Evolutionary conservation across 2,329 filamentous ascomycete genomes (phyloP).

Genomic region (Monosporascus sp.): DNA sequence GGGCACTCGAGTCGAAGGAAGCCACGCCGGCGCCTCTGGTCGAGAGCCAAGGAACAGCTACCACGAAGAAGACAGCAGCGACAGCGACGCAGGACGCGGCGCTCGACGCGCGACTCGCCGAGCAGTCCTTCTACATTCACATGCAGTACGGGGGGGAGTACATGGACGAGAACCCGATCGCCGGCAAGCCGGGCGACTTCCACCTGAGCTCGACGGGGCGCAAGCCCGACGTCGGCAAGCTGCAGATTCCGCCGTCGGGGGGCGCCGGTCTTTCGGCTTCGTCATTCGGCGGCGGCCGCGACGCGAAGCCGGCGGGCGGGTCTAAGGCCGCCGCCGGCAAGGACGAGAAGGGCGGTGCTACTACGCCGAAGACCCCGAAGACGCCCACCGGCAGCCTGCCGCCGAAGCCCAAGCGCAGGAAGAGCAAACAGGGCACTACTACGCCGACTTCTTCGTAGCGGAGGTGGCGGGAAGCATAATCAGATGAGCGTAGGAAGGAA

Average conservation of each 20-base stretch:
- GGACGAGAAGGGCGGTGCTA: constrained; percentile 19
- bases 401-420: constrained; percentile 31
- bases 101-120: constrained; percentile 42
- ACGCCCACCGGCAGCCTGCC: constrained; percentile 24
- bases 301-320: constrained; percentile 15
- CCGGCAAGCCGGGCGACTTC: constrained; percentile 60
- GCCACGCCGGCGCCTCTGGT: constrained; percentile 39
- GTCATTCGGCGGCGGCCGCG: constrained; percentile 7
- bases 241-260: constrained; percentile 13
- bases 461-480: background rate
- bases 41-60: constrained; percentile 20
- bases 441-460: constrained; percentile 20
- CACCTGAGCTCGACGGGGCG: constrained; percentile 58
- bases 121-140: constrained; percentile 54
- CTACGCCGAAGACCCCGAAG: constrained; percentile 25
- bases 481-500: background rate
- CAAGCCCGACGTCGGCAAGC: constrained; percentile 31
- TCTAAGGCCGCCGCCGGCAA: constrained; percentile 19
- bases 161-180: constrained; percentile 64
- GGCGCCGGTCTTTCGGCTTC: constrained; percentile 18
- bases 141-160: constrained; percentile 58
- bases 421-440: constrained; percentile 24
- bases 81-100: constrained; percentile 24
- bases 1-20: constrained; percentile 37
- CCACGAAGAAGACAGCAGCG: constrained; percentile 27